Evolutionary conservation across 306 rosid species (phyloP).

Genomic region (Aeschynomene evenia): DNA sequence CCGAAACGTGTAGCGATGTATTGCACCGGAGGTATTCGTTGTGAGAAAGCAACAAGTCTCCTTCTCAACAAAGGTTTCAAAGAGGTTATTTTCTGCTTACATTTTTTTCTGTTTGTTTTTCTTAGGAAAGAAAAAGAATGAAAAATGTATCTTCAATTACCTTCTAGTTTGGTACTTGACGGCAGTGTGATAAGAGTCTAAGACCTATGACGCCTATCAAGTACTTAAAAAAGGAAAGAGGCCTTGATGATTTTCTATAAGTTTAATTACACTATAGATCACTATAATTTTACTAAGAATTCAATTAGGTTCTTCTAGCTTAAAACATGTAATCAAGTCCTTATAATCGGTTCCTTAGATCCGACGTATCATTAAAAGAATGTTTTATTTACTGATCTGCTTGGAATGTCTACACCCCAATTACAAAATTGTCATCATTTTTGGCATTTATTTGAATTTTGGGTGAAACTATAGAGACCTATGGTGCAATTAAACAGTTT

Average conservation of each 20-base stretch:
- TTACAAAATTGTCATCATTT: too few species aligned
- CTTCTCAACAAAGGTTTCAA: conserved; percentile 86
- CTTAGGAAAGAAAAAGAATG: background rate
- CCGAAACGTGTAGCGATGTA: conserved; percentile 87
- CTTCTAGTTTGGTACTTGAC: conserved; percentile 18
- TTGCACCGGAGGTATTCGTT: conserved; percentile 97
- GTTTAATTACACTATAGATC: background rate
- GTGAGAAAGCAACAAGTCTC: conserved; percentile 95
- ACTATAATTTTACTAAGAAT: background rate
- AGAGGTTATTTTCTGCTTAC: conserved; percentile 56
- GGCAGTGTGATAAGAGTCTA: background rate
- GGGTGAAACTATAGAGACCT: too few species aligned
- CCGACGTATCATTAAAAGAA: too few species aligned
- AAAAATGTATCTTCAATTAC: background rate
- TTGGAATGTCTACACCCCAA: too few species aligned
- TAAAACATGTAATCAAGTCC: too few species aligned
- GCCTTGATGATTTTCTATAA: background rate
- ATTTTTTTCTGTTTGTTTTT: background rate
- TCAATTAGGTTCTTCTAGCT: too few species aligned
- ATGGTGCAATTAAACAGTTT: too few species aligned
- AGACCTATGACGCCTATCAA: too few species aligned
- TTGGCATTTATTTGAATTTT: too few species aligned
- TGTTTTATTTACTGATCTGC: too few species aligned
- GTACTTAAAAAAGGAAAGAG: background rate
- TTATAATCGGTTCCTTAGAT: too few species aligned